Evolutionary conservation across 805 yeast genomes (phyloP).

Genomic region (Saccharomycopsis fodiens): DNA sequence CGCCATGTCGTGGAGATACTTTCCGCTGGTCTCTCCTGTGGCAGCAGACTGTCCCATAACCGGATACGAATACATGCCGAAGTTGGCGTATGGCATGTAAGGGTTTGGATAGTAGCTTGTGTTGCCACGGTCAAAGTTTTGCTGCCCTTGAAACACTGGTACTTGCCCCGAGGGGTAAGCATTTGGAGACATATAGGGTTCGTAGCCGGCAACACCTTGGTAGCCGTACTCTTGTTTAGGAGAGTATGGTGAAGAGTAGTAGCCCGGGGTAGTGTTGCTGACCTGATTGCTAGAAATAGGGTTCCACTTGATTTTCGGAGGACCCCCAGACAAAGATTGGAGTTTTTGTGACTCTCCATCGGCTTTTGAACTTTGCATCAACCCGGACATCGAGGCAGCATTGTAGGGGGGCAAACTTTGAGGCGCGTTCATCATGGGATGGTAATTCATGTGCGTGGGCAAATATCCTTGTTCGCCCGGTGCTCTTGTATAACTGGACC

Average conservation of each 20-base stretch:
- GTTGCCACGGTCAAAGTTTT: neutral
- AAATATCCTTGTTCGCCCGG: neutral
- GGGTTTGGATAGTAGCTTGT: neutral
- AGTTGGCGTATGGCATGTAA: neutral
- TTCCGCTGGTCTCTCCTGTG: neutral
- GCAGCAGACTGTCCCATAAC: neutral
- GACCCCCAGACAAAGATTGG: too few relatives aligned
- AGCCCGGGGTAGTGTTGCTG: too few relatives aligned
- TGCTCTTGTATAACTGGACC: neutral
- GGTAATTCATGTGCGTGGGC: neutral
- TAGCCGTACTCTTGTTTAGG: too few relatives aligned
- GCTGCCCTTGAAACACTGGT: neutral
- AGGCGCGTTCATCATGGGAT: neutral
- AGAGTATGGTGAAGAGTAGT: too few relatives aligned
- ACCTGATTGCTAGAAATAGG: too few relatives aligned
- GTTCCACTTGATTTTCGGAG: too few relatives aligned
- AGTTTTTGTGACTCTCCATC: too few relatives aligned
- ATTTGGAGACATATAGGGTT: slow-evolving; percentile 4
- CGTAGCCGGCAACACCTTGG: too few relatives aligned
- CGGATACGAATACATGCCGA: neutral
- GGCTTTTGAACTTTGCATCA: too few relatives aligned
- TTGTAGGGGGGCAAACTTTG: too few relatives aligned
- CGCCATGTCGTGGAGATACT: neutral
- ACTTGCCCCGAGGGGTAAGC: neutral
- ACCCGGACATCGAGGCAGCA: too few relatives aligned